phyloP scores from a whole-genome alignment of 2,329 filamentous ascomycete genomes.

The Aspergillus brasiliensis region DNA sequence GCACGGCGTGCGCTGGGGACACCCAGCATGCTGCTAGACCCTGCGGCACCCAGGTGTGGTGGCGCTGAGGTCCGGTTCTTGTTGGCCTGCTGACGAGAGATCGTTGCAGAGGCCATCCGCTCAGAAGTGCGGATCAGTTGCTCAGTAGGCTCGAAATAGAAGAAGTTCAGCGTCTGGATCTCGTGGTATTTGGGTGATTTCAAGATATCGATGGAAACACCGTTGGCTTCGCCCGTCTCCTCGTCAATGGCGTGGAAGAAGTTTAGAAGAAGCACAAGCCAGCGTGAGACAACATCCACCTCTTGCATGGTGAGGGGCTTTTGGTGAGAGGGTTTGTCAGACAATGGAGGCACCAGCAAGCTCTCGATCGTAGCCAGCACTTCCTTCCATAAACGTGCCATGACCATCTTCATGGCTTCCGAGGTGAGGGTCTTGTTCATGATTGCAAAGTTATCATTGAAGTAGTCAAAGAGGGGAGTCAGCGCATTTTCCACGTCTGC shows the following conservation, averaged over 20 bases:
- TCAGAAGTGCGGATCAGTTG: conserved; percentile 94
- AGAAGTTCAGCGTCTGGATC: conserved; percentile 93
- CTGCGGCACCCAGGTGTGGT: conserved; percentile 48
- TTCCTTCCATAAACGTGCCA: conserved; percentile 98
- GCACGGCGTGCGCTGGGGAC: conserved; percentile 53
- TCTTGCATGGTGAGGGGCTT: conserved; percentile 82
- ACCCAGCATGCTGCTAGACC: conserved; percentile 50
- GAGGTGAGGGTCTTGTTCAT: conserved; percentile 97
- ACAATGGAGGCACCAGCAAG: conserved; percentile 87
- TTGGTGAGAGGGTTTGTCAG: conserved; percentile 89
- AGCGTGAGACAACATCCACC: conserved; percentile 91
- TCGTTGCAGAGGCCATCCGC: conserved; percentile 87
- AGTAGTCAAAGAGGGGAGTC: conserved; percentile 85
- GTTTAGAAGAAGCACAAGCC: conserved; percentile 84
- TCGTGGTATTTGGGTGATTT: conserved; percentile 99
- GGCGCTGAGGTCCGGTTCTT: conserved; percentile 72
- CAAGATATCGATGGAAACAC: conserved; percentile 85
- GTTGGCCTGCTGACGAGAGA: conserved; percentile 70
- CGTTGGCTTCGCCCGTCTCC: conserved; percentile 76
- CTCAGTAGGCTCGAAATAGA: conserved; percentile 92
- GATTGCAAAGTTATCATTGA: conserved; percentile 97
- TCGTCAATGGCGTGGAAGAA: conserved; percentile 97
- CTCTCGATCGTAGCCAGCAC: conserved; percentile 88
- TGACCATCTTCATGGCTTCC: conserved; percentile 96
- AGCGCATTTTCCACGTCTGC: conserved; percentile 79